phyloP scores from a whole-genome alignment of 2,329 filamentous ascomycete species.

The Lasiodiplodia citricola region DNA sequence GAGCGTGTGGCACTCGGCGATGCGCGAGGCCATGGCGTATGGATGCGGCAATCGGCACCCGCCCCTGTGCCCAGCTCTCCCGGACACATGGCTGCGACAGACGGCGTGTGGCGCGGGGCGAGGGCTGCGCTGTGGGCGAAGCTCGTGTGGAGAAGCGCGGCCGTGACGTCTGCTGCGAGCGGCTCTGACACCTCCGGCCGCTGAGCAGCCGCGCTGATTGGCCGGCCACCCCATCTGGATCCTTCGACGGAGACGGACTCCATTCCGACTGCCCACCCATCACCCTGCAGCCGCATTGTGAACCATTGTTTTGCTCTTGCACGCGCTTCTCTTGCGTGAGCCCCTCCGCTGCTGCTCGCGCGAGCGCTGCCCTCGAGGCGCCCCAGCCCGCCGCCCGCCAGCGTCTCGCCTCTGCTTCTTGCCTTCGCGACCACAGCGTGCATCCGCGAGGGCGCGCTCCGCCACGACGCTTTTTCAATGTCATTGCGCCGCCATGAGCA shows the following conservation, averaged over 20 bases:
- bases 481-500: slow-evolving; percentile 50
- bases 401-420: background rate
- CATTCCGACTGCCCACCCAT: slow-evolving; percentile 8
- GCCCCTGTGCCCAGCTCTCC: background rate
- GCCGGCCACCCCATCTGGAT: background rate
- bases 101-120: background rate
- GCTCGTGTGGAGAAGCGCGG: slow-evolving; percentile 16
- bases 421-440: slow-evolving; percentile 9
- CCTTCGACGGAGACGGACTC: slow-evolving; percentile 4
- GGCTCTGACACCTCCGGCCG: slow-evolving; percentile 3
- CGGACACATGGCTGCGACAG: background rate
- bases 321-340: background rate
- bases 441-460: background rate
- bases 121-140: background rate
- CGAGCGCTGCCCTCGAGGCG: background rate
- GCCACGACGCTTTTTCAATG: slow-evolving; percentile 15
- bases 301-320: slow-evolving; percentile 14
- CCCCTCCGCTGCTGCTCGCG: background rate
- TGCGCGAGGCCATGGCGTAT: background rate
- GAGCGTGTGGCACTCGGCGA: background rate
- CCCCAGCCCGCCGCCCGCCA: background rate
- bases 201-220: background rate
- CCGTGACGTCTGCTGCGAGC: slow-evolving; percentile 14
- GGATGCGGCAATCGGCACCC: slow-evolving; percentile 6
- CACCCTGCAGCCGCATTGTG: slow-evolving; percentile 15